Conservation (phyloP, 495 filamentous ascomycete genomes). For the Aspergillus asperescens region DNA sequence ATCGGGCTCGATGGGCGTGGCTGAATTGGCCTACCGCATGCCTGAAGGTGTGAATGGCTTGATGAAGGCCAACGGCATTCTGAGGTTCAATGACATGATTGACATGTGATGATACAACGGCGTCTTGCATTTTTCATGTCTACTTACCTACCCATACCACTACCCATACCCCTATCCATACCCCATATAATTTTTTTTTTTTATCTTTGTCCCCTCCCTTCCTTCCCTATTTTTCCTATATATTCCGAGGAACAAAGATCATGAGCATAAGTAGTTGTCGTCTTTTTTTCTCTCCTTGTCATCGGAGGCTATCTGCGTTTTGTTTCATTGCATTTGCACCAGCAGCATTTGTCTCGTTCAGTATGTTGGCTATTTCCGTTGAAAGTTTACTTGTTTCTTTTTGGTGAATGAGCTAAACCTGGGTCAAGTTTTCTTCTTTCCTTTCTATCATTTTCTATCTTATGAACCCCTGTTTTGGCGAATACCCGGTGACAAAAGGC, state of each 20-base stretch:
- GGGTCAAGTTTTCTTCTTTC: neutral
- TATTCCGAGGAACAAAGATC: conserved; percentile 7
- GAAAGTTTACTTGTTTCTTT: no score
- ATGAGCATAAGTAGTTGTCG: conserved; percentile 8
- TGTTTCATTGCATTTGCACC: neutral
- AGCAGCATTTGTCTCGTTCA: conserved; percentile 1
- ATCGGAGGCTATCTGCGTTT: conserved; percentile 8
- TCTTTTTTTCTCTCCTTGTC: conserved; percentile 12
- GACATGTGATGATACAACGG: conserved; percentile 71
- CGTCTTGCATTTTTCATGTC: conserved; percentile 7
- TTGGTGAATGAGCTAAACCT: conserved; percentile 8
- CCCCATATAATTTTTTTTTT: conserved; percentile 13
- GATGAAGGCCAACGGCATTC: conserved; percentile 75
- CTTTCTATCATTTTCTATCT: conserved; percentile 7
- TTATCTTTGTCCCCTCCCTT: neutral
- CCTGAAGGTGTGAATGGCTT: conserved; percentile 77
- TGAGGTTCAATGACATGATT: conserved; percentile 90
- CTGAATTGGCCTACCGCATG: conserved; percentile 45
- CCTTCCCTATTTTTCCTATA: conserved; percentile 3
- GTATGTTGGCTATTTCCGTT: neutral
- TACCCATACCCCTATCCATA: neutral
- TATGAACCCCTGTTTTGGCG: conserved; percentile 4
- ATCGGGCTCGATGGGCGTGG: conserved; percentile 37
- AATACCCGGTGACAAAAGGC: conserved; percentile 17
- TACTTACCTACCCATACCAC: no score